Evolutionary conservation across 75 land plant species (phyloP), one percentile per base, ranked within the genome.

Genomic region (Chamaecyparis obtusa): DNA sequence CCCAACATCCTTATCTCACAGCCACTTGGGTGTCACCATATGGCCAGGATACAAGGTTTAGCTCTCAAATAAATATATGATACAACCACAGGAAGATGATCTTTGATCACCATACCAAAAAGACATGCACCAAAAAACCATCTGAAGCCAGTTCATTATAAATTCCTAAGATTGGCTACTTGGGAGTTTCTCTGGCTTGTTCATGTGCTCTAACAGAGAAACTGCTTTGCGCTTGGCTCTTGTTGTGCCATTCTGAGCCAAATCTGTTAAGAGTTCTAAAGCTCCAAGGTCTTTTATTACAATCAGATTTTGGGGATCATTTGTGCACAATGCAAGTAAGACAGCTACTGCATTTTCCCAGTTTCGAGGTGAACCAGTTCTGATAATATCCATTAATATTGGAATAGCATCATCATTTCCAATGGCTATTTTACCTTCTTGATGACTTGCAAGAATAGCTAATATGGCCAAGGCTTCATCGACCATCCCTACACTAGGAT

Each of bases 311-410:
- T 87, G 88, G 27, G 93, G 90, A 67, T 93, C 97, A 78, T 94
- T 95, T 3, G 87, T 60, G 87, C 95, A 92, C 44, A 96, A 87
- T 69, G 95, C 92, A 30, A 95, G 91, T 67, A 96, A 74, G n/a
- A 95, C 91, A 36, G 94, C 97, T 10, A 94, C 95, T 43, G 98
- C 98, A 89, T 96, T 96, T 83, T 96, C 98, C 84, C 85, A 90
- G 54, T 94, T 94, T 87, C 96, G 88, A 1, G 95, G 94, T 13
- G 93, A 89, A 9, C 98, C 94, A 86, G 57, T 90, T 9, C 92
- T 86, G 36, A 95, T 92, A 27, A 96, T 78, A 32, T 94, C 91
- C 8, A 96, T 93, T 49, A 96, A 87, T 36, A 93, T 86, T 9
- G 95, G 94, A 35, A 94, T 91, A 11, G 94, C 94, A 17, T 89